Evolutionary conservation across 2,329 filamentous ascomycete species (phyloP), one percentile per base, ranked within the genome.

Genomic region (Gaeumannomyces sp.): DNA sequence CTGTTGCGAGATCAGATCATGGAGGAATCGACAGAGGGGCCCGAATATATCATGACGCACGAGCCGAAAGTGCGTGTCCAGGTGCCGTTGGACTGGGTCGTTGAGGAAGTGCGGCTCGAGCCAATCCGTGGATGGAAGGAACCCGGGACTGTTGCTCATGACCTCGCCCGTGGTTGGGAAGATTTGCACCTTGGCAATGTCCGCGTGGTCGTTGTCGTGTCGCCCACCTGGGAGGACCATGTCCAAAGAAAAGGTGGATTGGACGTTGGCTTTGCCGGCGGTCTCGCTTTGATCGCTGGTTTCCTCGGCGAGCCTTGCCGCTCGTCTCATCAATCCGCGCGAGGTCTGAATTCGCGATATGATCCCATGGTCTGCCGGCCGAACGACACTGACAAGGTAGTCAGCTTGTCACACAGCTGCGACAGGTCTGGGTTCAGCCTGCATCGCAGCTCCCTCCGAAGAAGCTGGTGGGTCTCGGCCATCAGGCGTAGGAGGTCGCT

Each of bases 31-130:
- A 53, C 81, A 76, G 5, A 87, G 73, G 65, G 84, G 79, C 0
- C 82, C 82, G 2, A 86, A 74, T 0, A 80, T 83, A 67, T 87
- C 83, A 71, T 86, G 81, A 2, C 84, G 77, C 1, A 86, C 70
- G 1, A 86, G 77, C 19, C 84, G 79, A 61, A 87, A 87, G 64
- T 86, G 79, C 64, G 79, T 75, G 70, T 86, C 83, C 0, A 87
- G 70, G 67, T 83, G 78, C 65, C 76, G 77, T 8, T 73, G 72
- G 0, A 72, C 70, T 2, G 77, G 69, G 68, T 82, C 76, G 3
- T 50, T n/a, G 19, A 59, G 57, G 22, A 63, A 22, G 56, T 63
- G 62, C 13, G 62, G 62, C 11, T 28, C 11, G 19, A 25, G 56
- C 53, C 56, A 63, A 31, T 63, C 22, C 8, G 71, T 77, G 5